Base-by-base conservation (phyloP, 805 yeast genomes). In the Ogataea minuta region DNA sequence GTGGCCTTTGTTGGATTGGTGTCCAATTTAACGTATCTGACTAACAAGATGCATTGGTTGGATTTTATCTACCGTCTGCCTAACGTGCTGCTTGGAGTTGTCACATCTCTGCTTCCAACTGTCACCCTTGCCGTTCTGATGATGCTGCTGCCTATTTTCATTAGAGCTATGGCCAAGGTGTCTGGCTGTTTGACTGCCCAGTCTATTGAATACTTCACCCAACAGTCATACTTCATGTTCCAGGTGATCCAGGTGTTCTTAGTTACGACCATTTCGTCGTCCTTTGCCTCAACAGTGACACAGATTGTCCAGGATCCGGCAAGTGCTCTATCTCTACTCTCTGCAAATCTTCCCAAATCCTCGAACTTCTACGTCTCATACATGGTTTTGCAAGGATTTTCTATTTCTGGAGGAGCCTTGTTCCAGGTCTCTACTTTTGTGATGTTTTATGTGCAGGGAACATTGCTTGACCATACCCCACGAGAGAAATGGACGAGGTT, bases 1-100 rank as follows among this genome's bases (percentile, higher is more conserved):
- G 88, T 82, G 28, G 82, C 90, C 3, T 79, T 84, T 58, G 88
- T 84, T 33, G 90, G 90, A 72, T 56, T 79, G 54, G 68, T 84
- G 42, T 82, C 90, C 3, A 83, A 83, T 54, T 63, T 84, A 46
- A 76, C 81, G 13, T 73, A 73, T 50, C 66, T 84, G 53, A 81
- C 81, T 6, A 68, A 77, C 41, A 74, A 75, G 46, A 51, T 79
- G 23, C 75, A 60, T 16, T 76, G 77, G 63, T 68, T 84, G 46
- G 60, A 56, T 11, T 83, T 78, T 49, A 76, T 84, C 45, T 67
- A 78, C 47, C 64, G 72, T 0, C 56, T 82, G 46, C 89, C 89
- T 10, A 34, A 55, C 2, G 57, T 37, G 10, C 60, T 84, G 36
- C 60, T 78, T 34, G 91, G 90, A 57, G 40, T 83, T 19, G 64